phyloP scores from a whole-genome alignment of 208 protist genomes.

The Leishmania gerbilli region DNA sequence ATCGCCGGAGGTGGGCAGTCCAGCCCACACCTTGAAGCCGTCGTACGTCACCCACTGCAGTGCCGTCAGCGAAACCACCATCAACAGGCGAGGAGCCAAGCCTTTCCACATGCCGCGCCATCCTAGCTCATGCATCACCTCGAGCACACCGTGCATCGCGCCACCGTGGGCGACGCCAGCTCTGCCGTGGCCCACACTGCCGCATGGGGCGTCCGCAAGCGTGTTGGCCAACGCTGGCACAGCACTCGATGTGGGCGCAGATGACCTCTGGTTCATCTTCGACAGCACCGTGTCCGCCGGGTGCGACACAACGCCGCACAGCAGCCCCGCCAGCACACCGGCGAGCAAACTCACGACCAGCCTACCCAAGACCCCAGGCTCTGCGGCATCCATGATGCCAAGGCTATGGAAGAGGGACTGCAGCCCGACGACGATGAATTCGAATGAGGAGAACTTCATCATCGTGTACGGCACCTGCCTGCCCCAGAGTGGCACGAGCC shows the following conservation, averaged over 20 bases:
- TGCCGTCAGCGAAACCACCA: conserved; percentile 94
- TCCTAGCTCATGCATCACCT: conserved; percentile 31
- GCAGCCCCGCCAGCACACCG: conserved; percentile 91
- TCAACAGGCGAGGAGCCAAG: conserved; percentile 90
- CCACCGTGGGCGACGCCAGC: neutral
- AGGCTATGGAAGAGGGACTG: conserved; percentile 3
- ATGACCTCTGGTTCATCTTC: conserved; percentile 66
- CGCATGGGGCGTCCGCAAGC: conserved; percentile 7
- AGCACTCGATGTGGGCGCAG: neutral
- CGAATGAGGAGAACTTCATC: conserved; percentile 92
- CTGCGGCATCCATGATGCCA: neutral
- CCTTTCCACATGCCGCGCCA: conserved; percentile 80
- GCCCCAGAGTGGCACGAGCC: conserved; percentile 88
- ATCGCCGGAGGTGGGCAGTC: conserved; percentile 55
- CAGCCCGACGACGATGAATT: conserved; percentile 46
- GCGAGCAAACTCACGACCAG: conserved; percentile 40
- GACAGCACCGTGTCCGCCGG: conserved; percentile 96
- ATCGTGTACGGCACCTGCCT: conserved; percentile 96
- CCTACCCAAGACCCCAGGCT: conserved; percentile 11
- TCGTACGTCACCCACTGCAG: conserved; percentile 96
- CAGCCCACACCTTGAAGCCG: conserved; percentile 72
- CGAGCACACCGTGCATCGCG: conserved; percentile 9
- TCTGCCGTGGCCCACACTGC: conserved; percentile 10
- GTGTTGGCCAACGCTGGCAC: conserved; percentile 11
- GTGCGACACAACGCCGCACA: conserved; percentile 94